Conservation (phyloP, 306 rosid species). For the Rosa rugosa region DNA sequence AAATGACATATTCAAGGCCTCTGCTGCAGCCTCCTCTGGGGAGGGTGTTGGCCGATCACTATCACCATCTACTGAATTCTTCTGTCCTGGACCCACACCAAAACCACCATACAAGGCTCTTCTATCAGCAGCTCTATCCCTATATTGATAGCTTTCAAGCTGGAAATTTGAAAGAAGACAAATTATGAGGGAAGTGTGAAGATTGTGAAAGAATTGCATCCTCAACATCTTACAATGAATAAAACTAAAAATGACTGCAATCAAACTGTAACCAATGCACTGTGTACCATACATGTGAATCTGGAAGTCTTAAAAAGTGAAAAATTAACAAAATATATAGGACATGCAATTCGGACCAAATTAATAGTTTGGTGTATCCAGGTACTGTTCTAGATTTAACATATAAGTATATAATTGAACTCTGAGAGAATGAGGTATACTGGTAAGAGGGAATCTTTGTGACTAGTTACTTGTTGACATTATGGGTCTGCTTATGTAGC, state of each 20-base stretch:
- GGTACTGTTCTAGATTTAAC: background rate
- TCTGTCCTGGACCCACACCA: slow-evolving; percentile 87
- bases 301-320: too few relatives aligned
- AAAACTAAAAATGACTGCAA: background rate
- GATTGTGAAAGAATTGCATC: slow-evolving; percentile 2
- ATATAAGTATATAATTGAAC: background rate
- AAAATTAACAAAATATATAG: background rate
- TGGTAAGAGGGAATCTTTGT: background rate
- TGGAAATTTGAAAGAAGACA: slow-evolving; percentile 33
- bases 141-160: slow-evolving; percentile 48
- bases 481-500: too few relatives aligned
- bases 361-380: background rate
- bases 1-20: slow-evolving; percentile 77
- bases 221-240: background rate
- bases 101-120: slow-evolving; percentile 79
- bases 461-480: background rate
- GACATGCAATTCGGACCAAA: background rate
- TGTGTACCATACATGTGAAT: too few relatives aligned
- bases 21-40: slow-evolving; percentile 58
- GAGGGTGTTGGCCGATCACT: slow-evolving; percentile 31
- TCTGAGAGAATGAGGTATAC: background rate
- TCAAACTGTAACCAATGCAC: background rate
- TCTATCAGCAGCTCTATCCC: slow-evolving; percentile 92
- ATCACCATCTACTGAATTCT: slow-evolving; percentile 30
- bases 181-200: slow-evolving; percentile 14